Evolutionary conservation across 2,329 filamentous ascomycete genomes (phyloP).

Genomic region (Xylariales sp.): DNA sequence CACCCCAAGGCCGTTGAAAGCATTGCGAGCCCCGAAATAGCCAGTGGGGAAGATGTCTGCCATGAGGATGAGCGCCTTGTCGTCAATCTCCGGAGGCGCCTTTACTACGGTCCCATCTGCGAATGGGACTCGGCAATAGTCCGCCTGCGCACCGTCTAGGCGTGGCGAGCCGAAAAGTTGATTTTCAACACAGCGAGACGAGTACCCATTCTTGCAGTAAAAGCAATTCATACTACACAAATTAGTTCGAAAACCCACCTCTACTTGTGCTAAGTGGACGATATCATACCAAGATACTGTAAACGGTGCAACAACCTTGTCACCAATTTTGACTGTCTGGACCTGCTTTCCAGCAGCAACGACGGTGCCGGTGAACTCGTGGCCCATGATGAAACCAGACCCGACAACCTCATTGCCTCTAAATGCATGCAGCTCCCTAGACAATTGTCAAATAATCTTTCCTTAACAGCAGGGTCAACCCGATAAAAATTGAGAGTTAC

Average conservation of each 20-base stretch:
- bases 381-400: slow-evolving; percentile 77
- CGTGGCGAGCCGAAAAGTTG: slow-evolving; percentile 75
- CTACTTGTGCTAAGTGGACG: neutral
- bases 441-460: slow-evolving; percentile 24
- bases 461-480: slow-evolving; percentile 7
- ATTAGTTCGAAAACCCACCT: slow-evolving; percentile 13
- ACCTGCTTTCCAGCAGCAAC: slow-evolving; percentile 75
- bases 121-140: slow-evolving; percentile 83
- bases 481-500: slow-evolving; percentile 7
- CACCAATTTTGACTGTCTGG: slow-evolving; percentile 75
- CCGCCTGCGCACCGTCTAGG: slow-evolving; percentile 83
- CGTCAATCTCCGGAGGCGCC: slow-evolving; percentile 76
- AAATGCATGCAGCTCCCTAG: slow-evolving; percentile 85
- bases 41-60: slow-evolving; percentile 92
- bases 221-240: slow-evolving; percentile 74
- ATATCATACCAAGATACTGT: slow-evolving; percentile 77
- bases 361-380: slow-evolving; percentile 87
- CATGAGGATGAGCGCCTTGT: slow-evolving; percentile 85
- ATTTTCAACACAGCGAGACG: slow-evolving; percentile 79
- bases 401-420: slow-evolving; percentile 80
- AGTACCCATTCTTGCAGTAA: slow-evolving; percentile 82
- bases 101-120: slow-evolving; percentile 83
- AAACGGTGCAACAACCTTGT: slow-evolving; percentile 85
- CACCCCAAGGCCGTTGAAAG: slow-evolving; percentile 71
- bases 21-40: slow-evolving; percentile 85